Percentiles rank a stretch among this genome's conserved stretches.
Conservation (phyloP, 164 flowering plant genomes). For the Tetracentron sinense region DNA sequence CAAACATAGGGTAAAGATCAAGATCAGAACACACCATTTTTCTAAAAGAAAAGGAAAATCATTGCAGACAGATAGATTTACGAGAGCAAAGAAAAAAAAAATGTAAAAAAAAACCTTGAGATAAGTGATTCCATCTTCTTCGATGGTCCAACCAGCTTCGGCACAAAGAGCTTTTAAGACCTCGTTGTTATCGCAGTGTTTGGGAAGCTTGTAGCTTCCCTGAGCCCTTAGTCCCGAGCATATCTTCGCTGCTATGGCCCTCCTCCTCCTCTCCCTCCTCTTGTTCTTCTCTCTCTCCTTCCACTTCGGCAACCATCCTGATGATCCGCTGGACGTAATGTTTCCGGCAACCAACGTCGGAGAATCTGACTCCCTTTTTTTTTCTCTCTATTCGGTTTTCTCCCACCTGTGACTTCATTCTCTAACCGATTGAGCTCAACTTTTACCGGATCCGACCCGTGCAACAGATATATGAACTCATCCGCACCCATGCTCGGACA, state of each 20-base stretch:
- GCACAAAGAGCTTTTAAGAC: conserved; percentile 86
- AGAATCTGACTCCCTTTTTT: conserved; percentile 20
- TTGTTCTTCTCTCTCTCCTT: conserved; percentile 94
- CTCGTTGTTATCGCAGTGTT: conserved; percentile 91
- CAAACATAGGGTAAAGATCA: too few species aligned
- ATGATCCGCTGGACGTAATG: conserved; percentile 57
- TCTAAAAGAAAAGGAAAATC: background rate
- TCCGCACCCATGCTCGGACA: too few species aligned
- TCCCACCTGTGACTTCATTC: too few species aligned
- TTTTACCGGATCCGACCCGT: too few species aligned
- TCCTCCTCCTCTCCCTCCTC: conserved; percentile 86
- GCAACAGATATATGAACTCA: too few species aligned
- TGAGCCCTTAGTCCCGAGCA: conserved; percentile 72
- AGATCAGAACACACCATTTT: too few species aligned
- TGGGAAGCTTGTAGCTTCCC: conserved; percentile 77
- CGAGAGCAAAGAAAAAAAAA: background rate
- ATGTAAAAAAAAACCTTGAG: conserved; percentile 91
- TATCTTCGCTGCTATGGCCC: conserved; percentile 91
- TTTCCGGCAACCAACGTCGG: conserved; percentile 18
- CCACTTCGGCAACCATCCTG: conserved; percentile 86
- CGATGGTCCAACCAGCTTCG: conserved; percentile 93
- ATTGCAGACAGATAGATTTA: background rate
- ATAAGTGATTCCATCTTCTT: conserved; percentile 90
- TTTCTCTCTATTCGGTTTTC: conserved; percentile 19
- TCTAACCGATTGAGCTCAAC: too few species aligned